A percentile compares a stretch with the other conserved stretches of the same genome.
phyloP scores from a whole-genome alignment of 768 basidiomycete species.

The Leccinum subgranulosum region DNA sequence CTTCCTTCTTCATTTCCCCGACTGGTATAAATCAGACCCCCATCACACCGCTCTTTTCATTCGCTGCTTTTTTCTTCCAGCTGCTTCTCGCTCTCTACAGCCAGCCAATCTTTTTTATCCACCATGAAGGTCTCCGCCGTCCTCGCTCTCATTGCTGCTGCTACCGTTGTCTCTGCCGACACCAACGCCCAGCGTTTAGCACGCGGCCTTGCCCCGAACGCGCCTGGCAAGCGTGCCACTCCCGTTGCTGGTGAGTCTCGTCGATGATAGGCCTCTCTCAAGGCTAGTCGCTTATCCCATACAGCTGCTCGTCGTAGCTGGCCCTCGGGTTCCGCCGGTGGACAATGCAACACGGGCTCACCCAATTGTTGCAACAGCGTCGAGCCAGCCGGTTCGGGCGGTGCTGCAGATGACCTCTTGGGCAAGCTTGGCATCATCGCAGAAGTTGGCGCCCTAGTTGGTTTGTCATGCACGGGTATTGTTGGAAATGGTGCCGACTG shows the following conservation, averaged over 20 bases:
- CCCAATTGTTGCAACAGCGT: conserved; percentile 19
- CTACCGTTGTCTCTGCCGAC: conserved; percentile 39
- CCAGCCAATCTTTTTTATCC: neutral
- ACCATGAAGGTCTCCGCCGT: conserved; percentile 30
- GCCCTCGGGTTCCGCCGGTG: conserved; percentile 35
- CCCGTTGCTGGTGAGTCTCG: conserved; percentile 31
- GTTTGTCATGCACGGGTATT: conserved; percentile 34
- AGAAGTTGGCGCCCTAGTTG: conserved; percentile 2
- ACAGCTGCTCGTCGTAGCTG: conserved; percentile 34
- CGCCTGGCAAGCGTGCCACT: conserved; percentile 38
- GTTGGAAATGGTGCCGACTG: conserved; percentile 12
- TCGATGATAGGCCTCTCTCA: neutral
- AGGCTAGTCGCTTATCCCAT: neutral
- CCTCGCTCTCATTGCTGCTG: conserved; percentile 38
- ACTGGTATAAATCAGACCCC: conserved; percentile 9
- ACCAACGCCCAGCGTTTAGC: conserved; percentile 54
- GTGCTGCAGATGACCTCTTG: neutral
- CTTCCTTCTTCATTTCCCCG: neutral
- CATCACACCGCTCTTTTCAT: neutral
- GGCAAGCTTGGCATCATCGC: accelerated
- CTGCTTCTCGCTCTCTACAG: neutral
- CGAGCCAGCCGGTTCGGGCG: neutral
- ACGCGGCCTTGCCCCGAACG: conserved; percentile 48
- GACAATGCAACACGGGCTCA: conserved; percentile 17
- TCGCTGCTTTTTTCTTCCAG: neutral